These are phyloP conservation scores for Phytophthora niederhauseri DNA, from an alignment of 352 stramenopile species.

Conservation along the genomic window DNA sequence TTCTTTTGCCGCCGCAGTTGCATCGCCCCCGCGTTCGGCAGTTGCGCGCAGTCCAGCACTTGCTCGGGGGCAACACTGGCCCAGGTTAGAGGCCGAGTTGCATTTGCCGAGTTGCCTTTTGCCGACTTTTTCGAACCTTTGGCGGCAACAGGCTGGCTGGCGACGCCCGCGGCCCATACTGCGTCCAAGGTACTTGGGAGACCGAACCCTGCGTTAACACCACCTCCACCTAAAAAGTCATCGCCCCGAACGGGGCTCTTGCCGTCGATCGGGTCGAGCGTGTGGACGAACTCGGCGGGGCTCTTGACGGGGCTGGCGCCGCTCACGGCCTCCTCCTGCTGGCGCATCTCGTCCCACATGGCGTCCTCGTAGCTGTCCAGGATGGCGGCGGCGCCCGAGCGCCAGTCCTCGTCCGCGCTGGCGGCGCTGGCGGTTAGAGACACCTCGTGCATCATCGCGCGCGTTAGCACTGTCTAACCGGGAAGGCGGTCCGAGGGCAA, in stretches of 20 bases:
- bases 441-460: slow-evolving; percentile 22
- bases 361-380: slow-evolving; percentile 27
- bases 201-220: slow-evolving; percentile 1
- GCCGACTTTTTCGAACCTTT: slow-evolving; percentile 24
- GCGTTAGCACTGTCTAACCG: not conserved
- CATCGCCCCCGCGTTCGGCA: slow-evolving; percentile 36
- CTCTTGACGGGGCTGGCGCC: slow-evolving; percentile 24
- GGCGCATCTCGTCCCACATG: slow-evolving; percentile 29
- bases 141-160: slow-evolving; percentile 6
- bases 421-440: not conserved
- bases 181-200: slow-evolving; percentile 11
- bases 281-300: slow-evolving; percentile 20
- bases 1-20: slow-evolving; percentile 35
- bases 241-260: slow-evolving; percentile 23
- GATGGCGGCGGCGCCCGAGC: slow-evolving; percentile 20
- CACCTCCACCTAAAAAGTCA: slow-evolving; percentile 4
- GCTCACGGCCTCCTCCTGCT: slow-evolving; percentile 15
- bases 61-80: slow-evolving; percentile 25
- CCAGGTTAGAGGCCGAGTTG: slow-evolving; percentile 26
- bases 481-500: not conserved
- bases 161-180: slow-evolving; percentile 22
- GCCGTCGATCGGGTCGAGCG: slow-evolving; percentile 13
- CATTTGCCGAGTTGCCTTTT: slow-evolving; percentile 16
- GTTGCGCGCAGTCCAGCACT: slow-evolving; percentile 20
- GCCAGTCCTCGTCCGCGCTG: slow-evolving; percentile 21